Base-by-base conservation (phyloP, 768 basidiomycete species). In the Podaxis mareebaensis region DNA sequence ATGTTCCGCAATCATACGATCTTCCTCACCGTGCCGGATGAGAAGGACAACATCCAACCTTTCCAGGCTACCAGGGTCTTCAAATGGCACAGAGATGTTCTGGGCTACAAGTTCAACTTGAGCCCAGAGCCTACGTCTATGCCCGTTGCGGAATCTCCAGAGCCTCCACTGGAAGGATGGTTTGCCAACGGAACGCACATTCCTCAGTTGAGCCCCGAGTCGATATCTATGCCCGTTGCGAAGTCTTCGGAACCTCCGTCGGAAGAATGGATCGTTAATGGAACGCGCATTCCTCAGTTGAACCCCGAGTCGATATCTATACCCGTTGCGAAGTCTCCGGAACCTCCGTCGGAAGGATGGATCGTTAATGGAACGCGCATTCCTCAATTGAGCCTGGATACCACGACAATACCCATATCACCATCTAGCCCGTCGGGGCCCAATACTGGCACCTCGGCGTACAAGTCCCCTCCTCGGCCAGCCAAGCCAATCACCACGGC, bases 41-140 rank as follows among this genome's bases (percentile, higher is more conserved):
- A 59, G 28, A 30, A 13, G 30, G 36, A 48, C 2, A 61, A 44
- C 26, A 6, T 42, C 3, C 33, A 36, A 20, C 54, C 61, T 4
- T 54, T 36, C 28, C 61, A 46, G n/a, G 61, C 61, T 13, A 62
- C 53, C 7, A 52, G 53, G 7, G 36, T 62, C 40, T 55, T 62
- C 42, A 55, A 46, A n/a, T 62, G 61, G 61, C 61, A 56, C 15
- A 52, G 17, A 30, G 60, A 61, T 53, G 60, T 61, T 33, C 33
- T 61, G 52, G 24, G 60, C 28, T 53, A 22, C 33, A 24, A 15
- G 46, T 39, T 36, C 7, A 40, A 30, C 30, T 40, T 24, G 17
- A 33, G 39, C 17, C 28, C 52, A 20, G 51, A 40, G 26, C 36
- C 38, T 33, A 17, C 15, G 2, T 26, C 39, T 11, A 17, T 48